Conservation (phyloP, 2,329 filamentous ascomycete species). For the Trichoderma koningiopsis region DNA sequence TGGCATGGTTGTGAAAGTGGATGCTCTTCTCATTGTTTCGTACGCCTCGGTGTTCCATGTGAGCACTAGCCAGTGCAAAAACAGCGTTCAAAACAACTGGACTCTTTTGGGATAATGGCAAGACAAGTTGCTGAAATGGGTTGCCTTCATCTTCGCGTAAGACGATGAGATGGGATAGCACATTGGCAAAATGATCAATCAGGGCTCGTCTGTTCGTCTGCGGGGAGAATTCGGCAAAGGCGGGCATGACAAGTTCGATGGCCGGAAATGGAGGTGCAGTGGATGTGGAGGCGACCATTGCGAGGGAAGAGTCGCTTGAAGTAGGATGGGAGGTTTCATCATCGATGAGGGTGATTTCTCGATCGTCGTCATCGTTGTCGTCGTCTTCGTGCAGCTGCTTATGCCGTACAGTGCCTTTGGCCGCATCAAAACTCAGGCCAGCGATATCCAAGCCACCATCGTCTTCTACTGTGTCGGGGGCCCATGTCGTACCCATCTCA, state of each 20-base stretch:
- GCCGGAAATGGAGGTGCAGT: slow-evolving; percentile 40
- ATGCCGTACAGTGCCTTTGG: neutral
- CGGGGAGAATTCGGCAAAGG: slow-evolving; percentile 60
- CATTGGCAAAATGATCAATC: slow-evolving; percentile 65
- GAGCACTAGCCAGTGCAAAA: slow-evolving; percentile 80
- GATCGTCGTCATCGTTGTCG: neutral
- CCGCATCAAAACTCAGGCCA: neutral
- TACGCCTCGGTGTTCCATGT: slow-evolving; percentile 68
- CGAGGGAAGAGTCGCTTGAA: slow-evolving; percentile 32
- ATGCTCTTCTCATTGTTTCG: slow-evolving; percentile 57
- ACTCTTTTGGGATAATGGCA: slow-evolving; percentile 60
- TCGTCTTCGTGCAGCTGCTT: neutral
- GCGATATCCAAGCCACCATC: neutral
- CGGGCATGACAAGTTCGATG: slow-evolving; percentile 55
- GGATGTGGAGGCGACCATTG: slow-evolving; percentile 32
- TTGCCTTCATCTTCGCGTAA: slow-evolving; percentile 65
- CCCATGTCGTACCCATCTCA: slow-evolving; percentile 4
- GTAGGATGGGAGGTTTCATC: slow-evolving; percentile 22
- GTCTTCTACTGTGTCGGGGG: neutral
- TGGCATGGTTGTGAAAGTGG: slow-evolving; percentile 61
- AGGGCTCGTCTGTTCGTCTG: slow-evolving; percentile 57
- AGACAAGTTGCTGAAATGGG: slow-evolving; percentile 63
- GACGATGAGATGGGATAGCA: slow-evolving; percentile 65
- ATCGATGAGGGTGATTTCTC: neutral
- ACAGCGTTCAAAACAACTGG: slow-evolving; percentile 76